Base-by-base conservation (phyloP, 352 stramenopile species). In the Globisporangium takayamanum region DNA sequence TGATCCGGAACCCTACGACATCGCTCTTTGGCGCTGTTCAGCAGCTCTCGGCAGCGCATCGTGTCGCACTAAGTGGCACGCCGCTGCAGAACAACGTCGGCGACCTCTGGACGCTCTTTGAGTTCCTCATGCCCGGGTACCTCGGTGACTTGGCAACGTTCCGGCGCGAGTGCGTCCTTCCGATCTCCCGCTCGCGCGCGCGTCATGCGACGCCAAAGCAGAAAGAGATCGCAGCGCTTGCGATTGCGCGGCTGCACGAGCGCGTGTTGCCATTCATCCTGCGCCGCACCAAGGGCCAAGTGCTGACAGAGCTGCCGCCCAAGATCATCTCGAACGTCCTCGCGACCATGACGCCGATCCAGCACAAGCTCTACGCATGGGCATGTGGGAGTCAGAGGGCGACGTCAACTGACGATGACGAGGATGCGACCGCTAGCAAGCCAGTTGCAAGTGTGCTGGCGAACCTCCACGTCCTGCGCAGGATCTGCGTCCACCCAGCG, bases 41-140 rank as follows among this genome's bases (percentile, higher is more conserved):
- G 41, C 59, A 69, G 18, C 59, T 99, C 18, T 68, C 63, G 47
- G 75, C 91, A n/a, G 57, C 64, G 2, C 93, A 99, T 70, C 87
- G 94, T 44, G 60, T 99, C 16, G 92, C 96, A 37, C 70, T 99
- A 39, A 99, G 91, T 46, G 97, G 97, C 25, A 99, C 97, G 6
- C 96, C 96, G 5, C 73, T 99, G 47, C 97, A 99, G 60, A 99
- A 99, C 72, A 89, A 96, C 36, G 96, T 99, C 5, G 76, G 90
- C 15, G 97, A 99, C 56, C 64, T 99, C 37, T 99, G 96, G 96
- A 84, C 94, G 45, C 73, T 98, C 3, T 99, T 99, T 71, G 88
- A 98, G 56, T 99, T 99, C 46, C 58, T 99, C 1, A 97, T 99
- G 95, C 96, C 97, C 26, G 96, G 97, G 26, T 99, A 98, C 65